Percentiles rank a stretch among this genome's conserved stretches.
Evolutionary conservation across 2,329 filamentous ascomycete species (phyloP).

Genomic region (Fusarium siculi): DNA sequence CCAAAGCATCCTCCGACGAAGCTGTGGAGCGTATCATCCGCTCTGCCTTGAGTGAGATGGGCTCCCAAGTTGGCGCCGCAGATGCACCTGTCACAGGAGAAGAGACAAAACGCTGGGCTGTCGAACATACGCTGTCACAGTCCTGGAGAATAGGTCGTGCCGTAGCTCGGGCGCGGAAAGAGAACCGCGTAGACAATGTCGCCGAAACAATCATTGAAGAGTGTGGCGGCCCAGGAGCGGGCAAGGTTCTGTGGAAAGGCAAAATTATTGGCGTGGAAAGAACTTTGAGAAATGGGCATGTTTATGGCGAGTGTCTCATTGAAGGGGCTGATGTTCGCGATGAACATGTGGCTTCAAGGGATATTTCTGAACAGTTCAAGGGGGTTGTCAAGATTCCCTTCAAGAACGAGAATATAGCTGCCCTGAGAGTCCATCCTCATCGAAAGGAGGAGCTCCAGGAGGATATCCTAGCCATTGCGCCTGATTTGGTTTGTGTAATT

Average conservation of each 20-base stretch:
- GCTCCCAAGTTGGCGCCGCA: slow-evolving; percentile 61
- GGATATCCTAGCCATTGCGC: slow-evolving; percentile 63
- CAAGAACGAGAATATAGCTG: slow-evolving; percentile 80
- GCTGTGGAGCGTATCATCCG: slow-evolving; percentile 62
- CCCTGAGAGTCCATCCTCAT: slow-evolving; percentile 51
- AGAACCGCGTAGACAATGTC: slow-evolving; percentile 63
- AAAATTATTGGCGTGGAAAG: slow-evolving; percentile 72
- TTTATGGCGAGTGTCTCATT: slow-evolving; percentile 69
- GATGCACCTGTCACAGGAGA: slow-evolving; percentile 60
- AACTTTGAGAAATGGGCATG: slow-evolving; percentile 65
- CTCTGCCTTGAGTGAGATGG: slow-evolving; percentile 65
- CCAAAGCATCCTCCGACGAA: slow-evolving; percentile 57
- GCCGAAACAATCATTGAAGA: slow-evolving; percentile 69
- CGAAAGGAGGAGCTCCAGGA: slow-evolving; percentile 52
- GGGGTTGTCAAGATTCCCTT: slow-evolving; percentile 73
- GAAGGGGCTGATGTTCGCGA: slow-evolving; percentile 57
- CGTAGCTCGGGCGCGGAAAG: slow-evolving; percentile 61
- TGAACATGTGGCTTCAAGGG: slow-evolving; percentile 27
- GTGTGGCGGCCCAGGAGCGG: slow-evolving; percentile 63
- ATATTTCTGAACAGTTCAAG: slow-evolving; percentile 44
- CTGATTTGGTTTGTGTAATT: slow-evolving; percentile 66
- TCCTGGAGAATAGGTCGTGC: slow-evolving; percentile 70
- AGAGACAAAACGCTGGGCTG: slow-evolving; percentile 62
- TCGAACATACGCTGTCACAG: slow-evolving; percentile 64
- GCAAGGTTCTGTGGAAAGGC: slow-evolving; percentile 69